phyloP scores from a whole-genome alignment of 1,139 yeast species.

The Pichiaceae sp. region DNA sequence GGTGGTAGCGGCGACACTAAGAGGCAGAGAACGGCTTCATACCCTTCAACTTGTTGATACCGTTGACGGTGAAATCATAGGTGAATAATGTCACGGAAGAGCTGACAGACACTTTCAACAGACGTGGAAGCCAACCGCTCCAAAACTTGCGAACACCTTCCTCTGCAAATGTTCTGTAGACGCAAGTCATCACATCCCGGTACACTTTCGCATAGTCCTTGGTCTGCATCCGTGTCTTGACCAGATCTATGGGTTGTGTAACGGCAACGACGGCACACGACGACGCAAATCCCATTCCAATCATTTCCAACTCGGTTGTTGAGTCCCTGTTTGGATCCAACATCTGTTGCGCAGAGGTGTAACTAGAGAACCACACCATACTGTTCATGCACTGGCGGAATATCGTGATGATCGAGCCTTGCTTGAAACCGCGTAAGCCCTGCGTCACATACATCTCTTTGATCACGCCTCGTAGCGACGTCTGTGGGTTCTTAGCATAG shows the following conservation, averaged over 20 bases:
- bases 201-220: slow-evolving; percentile 54
- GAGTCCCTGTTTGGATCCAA: slow-evolving; percentile 41
- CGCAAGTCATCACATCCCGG: slow-evolving; percentile 64
- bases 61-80: slow-evolving; percentile 51
- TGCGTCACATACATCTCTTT: slow-evolving; percentile 65
- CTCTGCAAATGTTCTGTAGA: slow-evolving; percentile 58
- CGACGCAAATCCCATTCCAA: slow-evolving; percentile 44
- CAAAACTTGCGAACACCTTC: slow-evolving; percentile 64
- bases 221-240: slow-evolving; percentile 85
- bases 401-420: slow-evolving; percentile 76
- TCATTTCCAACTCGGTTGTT: slow-evolving; percentile 19
- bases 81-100: slow-evolving; percentile 73
- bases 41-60: slow-evolving; percentile 25
- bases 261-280: slow-evolving; percentile 62
- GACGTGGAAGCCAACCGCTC: slow-evolving; percentile 76
- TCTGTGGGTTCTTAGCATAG: slow-evolving; percentile 47
- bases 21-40: slow-evolving; percentile 18
- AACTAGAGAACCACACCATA: slow-evolving; percentile 76
- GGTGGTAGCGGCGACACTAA: background rate
- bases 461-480: slow-evolving; percentile 43
- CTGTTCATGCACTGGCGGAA: slow-evolving; percentile 73
- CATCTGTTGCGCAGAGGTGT: slow-evolving; percentile 66
- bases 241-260: slow-evolving; percentile 88
- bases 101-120: slow-evolving; percentile 67
- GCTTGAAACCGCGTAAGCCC: slow-evolving; percentile 71